Percentiles rank a stretch among this genome's conserved stretches.
Conservation (phyloP, 768 basidiomycete genomes). For the Tephrocybe sp. region DNA sequence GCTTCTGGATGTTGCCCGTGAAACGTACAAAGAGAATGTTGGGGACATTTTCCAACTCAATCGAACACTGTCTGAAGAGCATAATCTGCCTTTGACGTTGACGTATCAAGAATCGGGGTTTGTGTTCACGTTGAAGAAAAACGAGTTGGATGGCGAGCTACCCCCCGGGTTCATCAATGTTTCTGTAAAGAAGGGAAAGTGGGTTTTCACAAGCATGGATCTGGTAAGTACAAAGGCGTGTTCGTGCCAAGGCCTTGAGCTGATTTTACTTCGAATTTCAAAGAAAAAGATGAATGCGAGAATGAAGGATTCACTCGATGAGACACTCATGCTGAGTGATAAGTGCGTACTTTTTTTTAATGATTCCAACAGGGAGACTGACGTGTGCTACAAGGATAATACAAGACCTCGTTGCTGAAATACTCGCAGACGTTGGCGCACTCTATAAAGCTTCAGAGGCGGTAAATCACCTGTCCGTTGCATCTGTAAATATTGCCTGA, state of each 20-base stretch:
- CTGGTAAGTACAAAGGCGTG: conserved; percentile 50
- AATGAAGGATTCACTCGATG: conserved; percentile 90
- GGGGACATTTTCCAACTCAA: conserved; percentile 80
- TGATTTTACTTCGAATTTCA: neutral
- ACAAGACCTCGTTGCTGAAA: conserved; percentile 68
- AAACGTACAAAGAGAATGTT: conserved; percentile 92
- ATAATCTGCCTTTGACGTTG: conserved; percentile 64
- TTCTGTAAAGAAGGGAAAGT: conserved; percentile 64
- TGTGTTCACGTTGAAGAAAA: conserved; percentile 69
- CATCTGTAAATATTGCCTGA: neutral
- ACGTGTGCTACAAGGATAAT: conserved; percentile 56
- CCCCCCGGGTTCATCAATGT: conserved; percentile 75
- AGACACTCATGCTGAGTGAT: conserved; percentile 83
- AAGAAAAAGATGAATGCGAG: conserved; percentile 88
- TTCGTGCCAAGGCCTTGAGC: neutral
- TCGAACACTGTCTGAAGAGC: conserved; percentile 54
- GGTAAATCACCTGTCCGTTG: conserved; percentile 39
- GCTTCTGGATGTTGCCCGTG: conserved; percentile 91
- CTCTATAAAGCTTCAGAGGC: conserved; percentile 93
- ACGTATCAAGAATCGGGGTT: conserved; percentile 77
- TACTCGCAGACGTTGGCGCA: conserved; percentile 71
- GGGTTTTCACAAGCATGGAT: conserved; percentile 78
- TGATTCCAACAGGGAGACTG: neutral
- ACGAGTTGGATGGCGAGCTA: conserved; percentile 60
- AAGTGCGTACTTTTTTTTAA: conserved; percentile 40